phyloP scores from a whole-genome alignment of 306 rosid genomes.

The Erythrophleum fordii region DNA sequence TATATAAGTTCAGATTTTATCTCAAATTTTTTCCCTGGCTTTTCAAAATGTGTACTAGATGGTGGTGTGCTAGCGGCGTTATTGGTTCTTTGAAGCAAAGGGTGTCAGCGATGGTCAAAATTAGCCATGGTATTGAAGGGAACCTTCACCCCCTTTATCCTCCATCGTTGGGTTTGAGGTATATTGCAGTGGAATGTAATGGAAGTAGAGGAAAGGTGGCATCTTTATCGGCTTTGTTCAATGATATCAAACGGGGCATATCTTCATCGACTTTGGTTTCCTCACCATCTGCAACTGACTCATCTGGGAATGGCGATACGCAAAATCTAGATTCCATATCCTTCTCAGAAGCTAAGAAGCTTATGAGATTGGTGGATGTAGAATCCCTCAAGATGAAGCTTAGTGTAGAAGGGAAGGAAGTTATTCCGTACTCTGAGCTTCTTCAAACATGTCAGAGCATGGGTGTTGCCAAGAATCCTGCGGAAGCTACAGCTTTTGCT shows the following conservation, averaged over 20 bases:
- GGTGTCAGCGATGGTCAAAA: slow-evolving; percentile 38
- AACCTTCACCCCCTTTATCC: slow-evolving; percentile 44
- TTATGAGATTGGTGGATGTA: slow-evolving; percentile 92
- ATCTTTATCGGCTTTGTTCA: slow-evolving; percentile 33
- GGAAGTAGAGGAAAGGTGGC: slow-evolving; percentile 33
- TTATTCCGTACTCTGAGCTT: slow-evolving; percentile 71
- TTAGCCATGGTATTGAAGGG: slow-evolving; percentile 34
- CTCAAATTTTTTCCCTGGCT: slow-evolving; percentile 19
- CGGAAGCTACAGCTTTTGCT: slow-evolving; percentile 80
- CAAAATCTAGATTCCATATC: slow-evolving; percentile 48
- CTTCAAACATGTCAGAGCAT: slow-evolving; percentile 72
- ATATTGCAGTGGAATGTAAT: slow-evolving; percentile 30
- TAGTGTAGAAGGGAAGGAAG: slow-evolving; percentile 75
- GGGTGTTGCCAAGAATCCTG: slow-evolving; percentile 73
- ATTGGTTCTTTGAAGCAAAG: slow-evolving; percentile 46
- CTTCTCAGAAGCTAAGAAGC: slow-evolving; percentile 76
- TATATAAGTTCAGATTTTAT: slow-evolving; percentile 17
- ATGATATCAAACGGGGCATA: slow-evolving; percentile 41
- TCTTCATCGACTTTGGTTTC: slow-evolving; percentile 35
- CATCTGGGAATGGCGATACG: slow-evolving; percentile 13
- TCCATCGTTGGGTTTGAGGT: slow-evolving; percentile 35
- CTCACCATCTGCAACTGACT: not conserved
- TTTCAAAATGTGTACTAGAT: slow-evolving; percentile 47
- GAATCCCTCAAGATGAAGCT: slow-evolving; percentile 75
- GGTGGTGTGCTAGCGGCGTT: slow-evolving; percentile 31